Conservation (phyloP, 352 stramenopile species). For the Pythium volutum region DNA sequence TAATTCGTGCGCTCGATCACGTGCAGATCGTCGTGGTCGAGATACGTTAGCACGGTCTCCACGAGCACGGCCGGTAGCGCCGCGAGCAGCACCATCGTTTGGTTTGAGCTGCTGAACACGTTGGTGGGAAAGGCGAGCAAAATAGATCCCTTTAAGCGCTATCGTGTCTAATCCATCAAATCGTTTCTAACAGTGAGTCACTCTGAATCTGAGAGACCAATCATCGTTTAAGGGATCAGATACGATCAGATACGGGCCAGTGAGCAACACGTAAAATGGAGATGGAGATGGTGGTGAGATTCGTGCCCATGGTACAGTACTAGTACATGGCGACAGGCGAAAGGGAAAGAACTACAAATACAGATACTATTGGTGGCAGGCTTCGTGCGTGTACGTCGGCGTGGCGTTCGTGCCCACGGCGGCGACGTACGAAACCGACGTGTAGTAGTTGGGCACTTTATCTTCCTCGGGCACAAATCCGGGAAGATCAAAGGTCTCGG, state of each 20-base stretch:
- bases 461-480: constrained; percentile 25
- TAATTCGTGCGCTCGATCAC: neutral
- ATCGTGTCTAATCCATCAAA: too few relatives aligned
- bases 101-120: neutral
- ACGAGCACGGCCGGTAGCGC: constrained; percentile 2
- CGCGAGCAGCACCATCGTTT: neutral
- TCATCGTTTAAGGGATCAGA: neutral
- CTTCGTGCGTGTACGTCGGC: neutral
- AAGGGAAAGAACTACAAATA: too few relatives aligned
- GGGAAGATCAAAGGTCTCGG: constrained; percentile 29
- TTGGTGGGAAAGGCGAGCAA: too few relatives aligned
- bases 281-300: neutral
- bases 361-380: neutral
- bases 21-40: constrained; percentile 1
- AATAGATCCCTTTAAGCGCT: too few relatives aligned
- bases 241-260: neutral
- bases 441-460: constrained; percentile 26
- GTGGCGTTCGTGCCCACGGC: constrained; percentile 2
- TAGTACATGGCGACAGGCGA: too few relatives aligned
- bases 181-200: too few relatives aligned
- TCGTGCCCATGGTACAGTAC: too few relatives aligned
- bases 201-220: neutral
- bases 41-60: neutral
- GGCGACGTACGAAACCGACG: constrained; percentile 9
- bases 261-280: neutral